Conservation (phyloP, 2,329 filamentous ascomycete species). For the Cadophora sp. region DNA sequence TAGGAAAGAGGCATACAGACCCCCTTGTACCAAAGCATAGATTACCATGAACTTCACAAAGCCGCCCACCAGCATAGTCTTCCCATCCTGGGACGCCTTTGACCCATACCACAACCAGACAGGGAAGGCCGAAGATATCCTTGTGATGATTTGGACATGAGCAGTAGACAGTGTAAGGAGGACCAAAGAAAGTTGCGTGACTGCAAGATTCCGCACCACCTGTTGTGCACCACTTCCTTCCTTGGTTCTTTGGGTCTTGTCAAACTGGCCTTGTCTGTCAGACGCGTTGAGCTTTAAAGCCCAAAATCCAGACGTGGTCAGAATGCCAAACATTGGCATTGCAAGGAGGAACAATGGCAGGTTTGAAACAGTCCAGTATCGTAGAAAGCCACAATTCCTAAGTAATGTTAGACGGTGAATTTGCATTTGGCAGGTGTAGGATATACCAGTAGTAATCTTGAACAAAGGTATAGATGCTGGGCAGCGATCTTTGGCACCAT, state of each 20-base stretch:
- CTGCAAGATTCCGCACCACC: conserved; percentile 59
- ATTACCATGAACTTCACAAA: conserved; percentile 69
- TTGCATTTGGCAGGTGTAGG: not conserved
- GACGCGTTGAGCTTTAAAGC: conserved; percentile 43
- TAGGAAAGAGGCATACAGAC: conserved; percentile 86
- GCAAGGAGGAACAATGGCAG: conserved; percentile 88
- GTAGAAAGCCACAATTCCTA: conserved; percentile 87
- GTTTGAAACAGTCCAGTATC: conserved; percentile 90
- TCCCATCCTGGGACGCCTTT: conserved; percentile 23
- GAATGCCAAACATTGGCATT: conserved; percentile 73
- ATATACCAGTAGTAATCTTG: conserved; percentile 89
- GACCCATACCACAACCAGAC: conserved; percentile 89
- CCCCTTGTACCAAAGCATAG: conserved; percentile 84
- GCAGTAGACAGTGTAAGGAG: conserved; percentile 77
- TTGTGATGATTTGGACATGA: conserved; percentile 93
- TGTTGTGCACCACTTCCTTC: conserved; percentile 13
- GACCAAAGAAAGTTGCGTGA: conserved; percentile 76
- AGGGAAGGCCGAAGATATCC: conserved; percentile 86
- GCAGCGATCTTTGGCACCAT: conserved; percentile 78
- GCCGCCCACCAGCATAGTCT: conserved; percentile 16
- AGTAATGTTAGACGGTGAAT: not conserved
- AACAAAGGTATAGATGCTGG: conserved; percentile 91
- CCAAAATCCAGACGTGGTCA: conserved; percentile 66
- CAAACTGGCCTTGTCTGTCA: not conserved
- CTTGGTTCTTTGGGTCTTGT: not conserved